Percentiles rank a stretch among this genome's conserved stretches.
These are phyloP conservation scores for Starmerella sp. DNA, from an alignment of 805 yeast species.

Conservation along the genomic window DNA sequence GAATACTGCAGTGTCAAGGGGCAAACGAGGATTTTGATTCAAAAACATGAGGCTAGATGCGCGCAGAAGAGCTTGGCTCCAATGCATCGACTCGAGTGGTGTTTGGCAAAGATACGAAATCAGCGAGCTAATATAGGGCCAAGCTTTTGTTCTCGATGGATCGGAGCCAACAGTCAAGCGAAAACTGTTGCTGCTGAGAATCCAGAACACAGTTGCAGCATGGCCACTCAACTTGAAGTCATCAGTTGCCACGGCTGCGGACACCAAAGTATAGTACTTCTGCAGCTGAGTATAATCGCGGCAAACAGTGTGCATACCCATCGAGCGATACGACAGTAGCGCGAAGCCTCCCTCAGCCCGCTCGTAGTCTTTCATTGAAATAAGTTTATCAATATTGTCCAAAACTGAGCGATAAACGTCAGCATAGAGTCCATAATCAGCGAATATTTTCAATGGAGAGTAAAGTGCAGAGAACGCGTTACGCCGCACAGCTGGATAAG, in stretches of 20 bases:
- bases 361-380: conserved; percentile 41
- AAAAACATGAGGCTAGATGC: conserved; percentile 19
- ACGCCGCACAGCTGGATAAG: conserved; percentile 55
- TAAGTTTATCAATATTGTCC: conserved; percentile 38
- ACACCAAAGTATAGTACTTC: background rate
- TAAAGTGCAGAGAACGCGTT: conserved; percentile 60
- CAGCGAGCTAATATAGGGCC: background rate
- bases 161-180: conserved; percentile 34
- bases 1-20: conserved; percentile 13
- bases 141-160: background rate
- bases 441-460: conserved; percentile 44
- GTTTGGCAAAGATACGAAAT: background rate
- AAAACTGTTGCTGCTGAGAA: conserved; percentile 21
- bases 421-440: conserved; percentile 40
- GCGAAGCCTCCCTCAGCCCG: conserved; percentile 53
- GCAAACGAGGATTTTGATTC: conserved; percentile 22
- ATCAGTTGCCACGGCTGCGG: conserved; percentile 11
- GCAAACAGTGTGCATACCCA: conserved; percentile 26
- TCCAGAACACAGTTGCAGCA: conserved; percentile 6
- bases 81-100: conserved; percentile 10
- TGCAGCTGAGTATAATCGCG: background rate
- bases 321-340: conserved; percentile 45
- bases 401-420: conserved; percentile 43
- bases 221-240: conserved; percentile 6
- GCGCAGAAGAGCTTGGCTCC: conserved; percentile 18